Evolutionary conservation across 2,329 filamentous ascomycete species (phyloP).

Genomic region (Penicillium sp.): DNA sequence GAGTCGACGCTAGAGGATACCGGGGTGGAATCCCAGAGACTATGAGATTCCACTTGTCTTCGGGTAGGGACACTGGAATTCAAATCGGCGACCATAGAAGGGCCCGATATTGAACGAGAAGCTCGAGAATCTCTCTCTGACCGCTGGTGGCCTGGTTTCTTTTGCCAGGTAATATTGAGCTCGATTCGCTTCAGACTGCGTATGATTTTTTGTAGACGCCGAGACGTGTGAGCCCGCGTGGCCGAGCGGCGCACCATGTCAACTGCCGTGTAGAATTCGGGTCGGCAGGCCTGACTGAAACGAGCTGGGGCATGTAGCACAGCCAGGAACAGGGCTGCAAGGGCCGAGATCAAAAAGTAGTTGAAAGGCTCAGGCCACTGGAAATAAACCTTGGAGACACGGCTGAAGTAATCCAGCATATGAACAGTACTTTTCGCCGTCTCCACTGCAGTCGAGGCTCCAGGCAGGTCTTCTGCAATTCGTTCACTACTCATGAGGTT

Average conservation of each 20-base stretch:
- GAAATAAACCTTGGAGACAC: slow-evolving; percentile 39
- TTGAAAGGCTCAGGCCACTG: slow-evolving; percentile 44
- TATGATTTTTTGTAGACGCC: slow-evolving; percentile 60
- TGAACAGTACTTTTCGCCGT: slow-evolving; percentile 40
- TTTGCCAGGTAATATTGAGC: slow-evolving; percentile 45
- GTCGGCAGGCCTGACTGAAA: slow-evolving; percentile 41
- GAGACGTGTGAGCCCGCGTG: slow-evolving; percentile 55
- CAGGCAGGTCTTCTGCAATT: slow-evolving; percentile 37
- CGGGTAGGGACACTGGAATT: not conserved
- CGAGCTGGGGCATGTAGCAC: slow-evolving; percentile 47
- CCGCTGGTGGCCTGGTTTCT: not conserved
- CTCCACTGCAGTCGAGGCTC: slow-evolving; percentile 44
- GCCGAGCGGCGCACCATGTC: slow-evolving; percentile 60
- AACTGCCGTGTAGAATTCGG: slow-evolving; percentile 56
- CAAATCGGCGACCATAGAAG: not conserved
- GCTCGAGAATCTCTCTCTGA: not conserved
- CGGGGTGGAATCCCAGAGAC: not conserved
- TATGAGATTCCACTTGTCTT: not conserved
- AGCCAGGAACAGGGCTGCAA: slow-evolving; percentile 45
- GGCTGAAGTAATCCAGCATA: slow-evolving; percentile 40
- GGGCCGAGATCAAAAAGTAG: slow-evolving; percentile 43
- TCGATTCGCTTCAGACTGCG: slow-evolving; percentile 58
- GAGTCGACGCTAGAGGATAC: slow-evolving; percentile 2
- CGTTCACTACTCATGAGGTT: slow-evolving; percentile 41
- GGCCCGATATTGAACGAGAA: not conserved